Conservation (phyloP, 1,284 basidiomycete species). For the Salmacisia buchloeana region DNA sequence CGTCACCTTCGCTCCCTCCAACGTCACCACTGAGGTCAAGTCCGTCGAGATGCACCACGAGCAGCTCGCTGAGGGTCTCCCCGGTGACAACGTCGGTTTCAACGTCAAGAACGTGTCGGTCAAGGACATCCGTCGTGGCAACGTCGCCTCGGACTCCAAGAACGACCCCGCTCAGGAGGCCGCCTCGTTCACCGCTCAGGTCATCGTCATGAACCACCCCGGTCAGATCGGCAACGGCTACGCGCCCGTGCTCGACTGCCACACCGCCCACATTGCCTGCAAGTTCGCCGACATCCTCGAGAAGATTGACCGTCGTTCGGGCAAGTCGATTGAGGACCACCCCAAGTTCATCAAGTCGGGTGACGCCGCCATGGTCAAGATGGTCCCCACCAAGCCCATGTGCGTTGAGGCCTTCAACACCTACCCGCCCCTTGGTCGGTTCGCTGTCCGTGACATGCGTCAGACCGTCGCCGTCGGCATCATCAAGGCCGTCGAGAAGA, state of each 20-base stretch:
- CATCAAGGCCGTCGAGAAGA: conserved; percentile 63
- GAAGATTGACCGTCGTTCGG: conserved; percentile 94
- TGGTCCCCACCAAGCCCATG: conserved; percentile 94
- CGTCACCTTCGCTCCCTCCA: conserved; percentile 90
- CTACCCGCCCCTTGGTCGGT: conserved; percentile 99
- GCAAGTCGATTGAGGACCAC: conserved; percentile 77
- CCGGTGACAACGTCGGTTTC: conserved; percentile 99
- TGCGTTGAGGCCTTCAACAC: conserved; percentile 95
- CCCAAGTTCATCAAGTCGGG: conserved; percentile 78
- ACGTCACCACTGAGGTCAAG: conserved; percentile 99
- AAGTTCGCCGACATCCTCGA: conserved; percentile 96
- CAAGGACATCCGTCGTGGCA: conserved; percentile 99
- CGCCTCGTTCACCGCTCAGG: conserved; percentile 98
- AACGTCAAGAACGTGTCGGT: conserved; percentile 92
- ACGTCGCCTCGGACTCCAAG: conserved; percentile 99
- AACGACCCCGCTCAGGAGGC: conserved; percentile 99
- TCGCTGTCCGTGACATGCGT: conserved; percentile 61
- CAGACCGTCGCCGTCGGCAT: conserved; percentile 72
- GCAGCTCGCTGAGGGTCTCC: conserved; percentile 86
- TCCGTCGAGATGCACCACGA: conserved; percentile 99
- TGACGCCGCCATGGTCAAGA: conserved; percentile 86
- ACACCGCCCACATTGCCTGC: conserved; percentile 99
- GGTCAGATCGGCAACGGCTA: conserved; percentile 98
- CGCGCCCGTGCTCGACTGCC: conserved; percentile 98
- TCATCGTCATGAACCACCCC: conserved; percentile 99